Evolutionary conservation across 148 eudicot species (phyloP).

Genomic region (Salicornia ramosissima): DNA sequence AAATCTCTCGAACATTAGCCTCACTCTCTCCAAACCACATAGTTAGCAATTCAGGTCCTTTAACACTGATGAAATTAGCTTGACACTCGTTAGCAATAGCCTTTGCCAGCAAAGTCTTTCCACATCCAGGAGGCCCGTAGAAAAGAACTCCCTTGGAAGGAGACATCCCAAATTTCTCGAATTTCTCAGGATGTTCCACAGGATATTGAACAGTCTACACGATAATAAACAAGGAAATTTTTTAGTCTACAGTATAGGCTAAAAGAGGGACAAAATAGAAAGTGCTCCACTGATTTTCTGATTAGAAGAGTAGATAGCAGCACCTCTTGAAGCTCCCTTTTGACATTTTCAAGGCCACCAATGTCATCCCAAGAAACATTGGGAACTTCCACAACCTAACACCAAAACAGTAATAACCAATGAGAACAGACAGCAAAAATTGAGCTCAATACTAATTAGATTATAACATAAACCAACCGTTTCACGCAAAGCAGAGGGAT

Average conservation of each 20-base stretch:
- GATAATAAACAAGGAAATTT: background rate
- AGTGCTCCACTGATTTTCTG: no score
- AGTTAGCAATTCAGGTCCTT: constrained; percentile 83
- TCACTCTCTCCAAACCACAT: constrained; percentile 99
- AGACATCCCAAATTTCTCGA: constrained; percentile 93
- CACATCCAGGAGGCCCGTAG: constrained; percentile 96
- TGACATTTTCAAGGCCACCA: constrained; percentile 91
- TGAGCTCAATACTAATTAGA: background rate
- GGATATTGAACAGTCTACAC: constrained; percentile 94
- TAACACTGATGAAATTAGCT: constrained; percentile 82
- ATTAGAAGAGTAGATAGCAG: background rate
- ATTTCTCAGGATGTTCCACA: constrained; percentile 92
- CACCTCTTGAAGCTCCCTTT: constrained; percentile 93
- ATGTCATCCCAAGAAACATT: constrained; percentile 72
- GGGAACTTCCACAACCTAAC: constrained; percentile 81
- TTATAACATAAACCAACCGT: constrained; percentile 44
- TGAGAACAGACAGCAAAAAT: background rate
- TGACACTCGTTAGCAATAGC: constrained; percentile 94
- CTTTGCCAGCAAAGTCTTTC: constrained; percentile 81
- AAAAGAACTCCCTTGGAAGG: constrained; percentile 94
- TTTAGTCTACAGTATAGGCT: background rate
- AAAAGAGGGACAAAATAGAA: background rate
- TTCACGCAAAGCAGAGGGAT: constrained; percentile 91
- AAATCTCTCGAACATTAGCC: constrained; percentile 83
- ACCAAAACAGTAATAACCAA: background rate